A percentile compares a stretch with the other conserved stretches of the same genome.
Evolutionary conservation across 331 rosid species (phyloP).

Genomic region (Arachis monticola): DNA sequence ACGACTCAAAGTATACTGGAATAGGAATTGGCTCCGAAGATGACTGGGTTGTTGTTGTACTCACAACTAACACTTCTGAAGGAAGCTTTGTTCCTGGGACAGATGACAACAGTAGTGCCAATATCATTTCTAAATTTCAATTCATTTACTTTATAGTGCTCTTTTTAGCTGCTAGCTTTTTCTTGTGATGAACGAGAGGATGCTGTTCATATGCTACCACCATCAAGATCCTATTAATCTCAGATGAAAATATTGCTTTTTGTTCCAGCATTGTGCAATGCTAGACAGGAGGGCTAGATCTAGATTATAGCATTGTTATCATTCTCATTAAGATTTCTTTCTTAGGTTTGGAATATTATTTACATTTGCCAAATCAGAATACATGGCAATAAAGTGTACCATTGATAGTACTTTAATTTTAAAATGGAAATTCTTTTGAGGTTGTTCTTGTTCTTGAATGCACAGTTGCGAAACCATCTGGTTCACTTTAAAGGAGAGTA

Average conservation of each 20-base stretch:
- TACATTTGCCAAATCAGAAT: conserved; percentile 31
- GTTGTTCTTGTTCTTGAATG: background rate
- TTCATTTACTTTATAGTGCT: conserved; percentile 49
- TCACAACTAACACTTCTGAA: conserved; percentile 75
- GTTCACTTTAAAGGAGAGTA: background rate
- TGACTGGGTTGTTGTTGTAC: conserved; percentile 84
- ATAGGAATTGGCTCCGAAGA: conserved; percentile 79
- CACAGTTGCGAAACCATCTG: background rate
- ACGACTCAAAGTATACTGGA: conserved; percentile 78
- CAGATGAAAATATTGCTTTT: conserved; percentile 31
- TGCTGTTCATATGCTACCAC: conserved; percentile 22
- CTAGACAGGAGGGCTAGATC: conserved; percentile 23
- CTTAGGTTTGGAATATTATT: conserved; percentile 7
- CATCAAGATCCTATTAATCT: conserved; percentile 29
- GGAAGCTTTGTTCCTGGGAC: conserved; percentile 71
- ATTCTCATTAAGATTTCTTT: conserved; percentile 1
- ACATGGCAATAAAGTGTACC: conserved; percentile 33
- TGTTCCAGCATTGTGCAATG: conserved; percentile 37
- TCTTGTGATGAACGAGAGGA: conserved; percentile 53
- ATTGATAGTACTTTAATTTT: conserved; percentile 15
- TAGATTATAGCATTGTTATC: conserved; percentile 14
- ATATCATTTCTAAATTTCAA: conserved; percentile 48
- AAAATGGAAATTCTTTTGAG: conserved; percentile 27
- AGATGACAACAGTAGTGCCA: conserved; percentile 37
- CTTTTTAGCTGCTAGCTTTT: conserved; percentile 53